These are phyloP conservation scores for Amanita pseudoporphyria DNA, from an alignment of 768 basidiomycete species.

Conservation along the genomic window DNA sequence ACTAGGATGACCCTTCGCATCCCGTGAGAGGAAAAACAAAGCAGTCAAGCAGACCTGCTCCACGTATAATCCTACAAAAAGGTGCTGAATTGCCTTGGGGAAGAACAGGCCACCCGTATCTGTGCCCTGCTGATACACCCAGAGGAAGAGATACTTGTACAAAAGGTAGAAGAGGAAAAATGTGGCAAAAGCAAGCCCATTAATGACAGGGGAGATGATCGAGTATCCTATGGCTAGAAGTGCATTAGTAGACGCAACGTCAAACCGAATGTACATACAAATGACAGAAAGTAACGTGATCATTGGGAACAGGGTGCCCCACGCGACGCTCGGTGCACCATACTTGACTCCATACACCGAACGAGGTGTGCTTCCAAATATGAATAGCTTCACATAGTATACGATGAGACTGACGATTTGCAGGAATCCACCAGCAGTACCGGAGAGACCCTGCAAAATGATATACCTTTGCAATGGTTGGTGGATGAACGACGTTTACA, in stretches of 20 bases:
- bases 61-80: conserved; percentile 92
- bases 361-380: conserved; percentile 85
- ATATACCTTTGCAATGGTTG: conserved; percentile 41
- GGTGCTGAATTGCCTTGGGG: conserved; percentile 86
- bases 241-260: neutral
- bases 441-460: conserved; percentile 72
- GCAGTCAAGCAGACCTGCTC: conserved; percentile 79
- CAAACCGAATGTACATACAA: conserved; percentile 33
- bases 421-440: conserved; percentile 71
- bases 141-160: conserved; percentile 85
- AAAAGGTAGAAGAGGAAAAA: conserved; percentile 80
- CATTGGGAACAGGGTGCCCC: conserved; percentile 67
- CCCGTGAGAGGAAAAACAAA: conserved; percentile 80
- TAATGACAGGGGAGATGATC: conserved; percentile 89
- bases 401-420: conserved; percentile 64
- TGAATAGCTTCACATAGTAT: conserved; percentile 85
- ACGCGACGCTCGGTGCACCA: conserved; percentile 51
- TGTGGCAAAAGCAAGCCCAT: conserved; percentile 72
- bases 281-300: conserved; percentile 80
- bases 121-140: conserved; percentile 58
- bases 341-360: conserved; percentile 81
- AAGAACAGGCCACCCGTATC: conserved; percentile 95
- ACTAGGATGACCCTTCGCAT: conserved; percentile 40
- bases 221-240: conserved; percentile 63
- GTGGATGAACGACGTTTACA: neutral